phyloP scores from a whole-genome alignment of 2,329 filamentous ascomycete genomes.

The Teratosphaeria destructans region DNA sequence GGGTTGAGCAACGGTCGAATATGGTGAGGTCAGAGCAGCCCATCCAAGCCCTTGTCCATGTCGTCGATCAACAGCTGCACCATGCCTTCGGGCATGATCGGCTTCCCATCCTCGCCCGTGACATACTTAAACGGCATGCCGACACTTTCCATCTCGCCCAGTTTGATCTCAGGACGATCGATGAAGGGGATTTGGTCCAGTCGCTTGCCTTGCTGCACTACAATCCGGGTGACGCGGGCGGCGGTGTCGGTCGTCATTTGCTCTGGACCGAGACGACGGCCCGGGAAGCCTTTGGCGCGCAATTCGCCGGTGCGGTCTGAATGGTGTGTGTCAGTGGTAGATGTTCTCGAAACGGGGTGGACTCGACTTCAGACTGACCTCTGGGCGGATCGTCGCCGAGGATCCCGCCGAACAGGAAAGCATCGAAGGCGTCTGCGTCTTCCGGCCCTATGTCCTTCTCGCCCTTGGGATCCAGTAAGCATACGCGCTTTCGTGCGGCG shows the following conservation, averaged over 20 bases:
- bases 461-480: constrained; percentile 80
- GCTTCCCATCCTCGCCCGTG: constrained; percentile 55
- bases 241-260: constrained; percentile 99
- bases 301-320: constrained; percentile 90
- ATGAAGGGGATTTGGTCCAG: constrained; percentile 71
- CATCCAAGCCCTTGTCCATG: constrained; percentile 81
- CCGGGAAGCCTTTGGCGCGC: constrained; percentile 82
- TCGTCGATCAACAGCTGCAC: constrained; percentile 85
- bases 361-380: constrained; percentile 44
- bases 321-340: constrained; percentile 3
- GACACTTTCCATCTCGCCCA: constrained; percentile 69
- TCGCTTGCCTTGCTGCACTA: constrained; percentile 69
- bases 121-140: constrained; percentile 99
- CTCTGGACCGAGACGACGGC: constrained; percentile 75
- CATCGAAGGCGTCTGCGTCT: constrained; percentile 74
- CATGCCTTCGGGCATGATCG: constrained; percentile 97
- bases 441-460: constrained; percentile 70
- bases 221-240: constrained; percentile 81
- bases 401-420: constrained; percentile 93
- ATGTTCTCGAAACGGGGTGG: background rate
- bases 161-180: constrained; percentile 79
- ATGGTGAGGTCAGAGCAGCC: constrained; percentile 48
- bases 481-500: constrained; percentile 63
- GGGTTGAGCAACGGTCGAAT: background rate
- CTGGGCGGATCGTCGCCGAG: constrained; percentile 88